Evolutionary conservation across 2,329 filamentous ascomycete species (phyloP).

Genomic region (Didymella exigua): DNA sequence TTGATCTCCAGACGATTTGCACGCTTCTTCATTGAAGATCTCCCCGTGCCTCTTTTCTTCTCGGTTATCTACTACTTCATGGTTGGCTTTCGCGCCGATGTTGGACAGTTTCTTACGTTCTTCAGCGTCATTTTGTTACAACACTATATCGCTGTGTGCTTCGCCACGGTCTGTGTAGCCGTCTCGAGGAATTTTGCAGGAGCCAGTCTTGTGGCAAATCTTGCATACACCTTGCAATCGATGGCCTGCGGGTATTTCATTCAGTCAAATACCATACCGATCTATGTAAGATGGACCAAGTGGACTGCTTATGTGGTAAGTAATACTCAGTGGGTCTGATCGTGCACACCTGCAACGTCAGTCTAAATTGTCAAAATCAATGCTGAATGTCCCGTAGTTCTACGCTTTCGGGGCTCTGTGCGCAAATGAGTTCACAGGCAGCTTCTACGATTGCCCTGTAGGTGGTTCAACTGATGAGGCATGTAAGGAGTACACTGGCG

Average conservation of each 20-base stretch:
- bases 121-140: constrained; percentile 70
- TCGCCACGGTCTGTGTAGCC: constrained; percentile 71
- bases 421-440: constrained; percentile 73
- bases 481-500: constrained; percentile 71
- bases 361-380: neutral
- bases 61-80: constrained; percentile 78
- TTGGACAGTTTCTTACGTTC: constrained; percentile 72
- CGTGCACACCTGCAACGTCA: neutral
- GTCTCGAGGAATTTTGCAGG: constrained; percentile 70
- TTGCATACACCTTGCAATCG: constrained; percentile 74
- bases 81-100: constrained; percentile 71
- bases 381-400: constrained; percentile 52
- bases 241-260: constrained; percentile 80
- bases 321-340: no score
- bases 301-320: constrained; percentile 64
- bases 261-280: constrained; percentile 72
- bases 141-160: constrained; percentile 75
- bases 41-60: constrained; percentile 74
- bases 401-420: constrained; percentile 74
- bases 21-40: constrained; percentile 71
- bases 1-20: constrained; percentile 72
- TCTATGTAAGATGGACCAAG: constrained; percentile 81
- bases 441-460: constrained; percentile 74
- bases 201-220: constrained; percentile 73
- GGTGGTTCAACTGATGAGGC: constrained; percentile 67